These are phyloP conservation scores for Cenococcum geophilum DNA, from an alignment of 495 filamentous ascomycete species.

Conservation along the genomic window DNA sequence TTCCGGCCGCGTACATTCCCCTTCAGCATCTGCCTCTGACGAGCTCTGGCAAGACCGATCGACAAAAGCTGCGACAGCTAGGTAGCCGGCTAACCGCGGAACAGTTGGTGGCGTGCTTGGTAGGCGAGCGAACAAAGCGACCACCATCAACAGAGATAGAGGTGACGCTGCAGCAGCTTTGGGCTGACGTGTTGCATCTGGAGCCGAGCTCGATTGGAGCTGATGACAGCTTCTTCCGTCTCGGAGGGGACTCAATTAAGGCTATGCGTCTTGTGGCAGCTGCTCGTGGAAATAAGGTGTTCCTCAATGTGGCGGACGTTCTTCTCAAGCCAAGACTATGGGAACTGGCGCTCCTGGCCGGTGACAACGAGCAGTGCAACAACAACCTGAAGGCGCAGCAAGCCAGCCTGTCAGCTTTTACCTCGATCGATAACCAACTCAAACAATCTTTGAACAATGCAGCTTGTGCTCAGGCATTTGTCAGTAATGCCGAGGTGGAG, in stretches of 20 bases:
- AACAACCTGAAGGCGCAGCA: no score
- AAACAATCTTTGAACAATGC: no score
- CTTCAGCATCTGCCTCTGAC: slow-evolving; percentile 50
- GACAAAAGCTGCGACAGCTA: slow-evolving; percentile 45
- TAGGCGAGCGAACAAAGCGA: no score
- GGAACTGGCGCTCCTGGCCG: no score
- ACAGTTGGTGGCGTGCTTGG: slow-evolving; percentile 9
- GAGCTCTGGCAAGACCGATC: slow-evolving; percentile 57
- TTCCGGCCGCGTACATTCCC: slow-evolving; percentile 57
- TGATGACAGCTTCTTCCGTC: slow-evolving; percentile 31
- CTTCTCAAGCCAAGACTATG: slow-evolving; percentile 45
- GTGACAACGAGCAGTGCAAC: no score
- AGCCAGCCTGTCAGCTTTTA: no score
- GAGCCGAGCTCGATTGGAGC: slow-evolving; percentile 15
- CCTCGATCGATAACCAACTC: no score
- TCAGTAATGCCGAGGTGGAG: no score
- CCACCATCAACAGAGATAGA: slow-evolving; percentile 27
- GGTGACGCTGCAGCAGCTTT: slow-evolving; percentile 15
- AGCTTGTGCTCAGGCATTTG: no score
- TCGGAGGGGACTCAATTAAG: slow-evolving; percentile 32
- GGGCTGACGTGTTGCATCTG: slow-evolving; percentile 16
- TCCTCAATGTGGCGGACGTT: slow-evolving; percentile 45
- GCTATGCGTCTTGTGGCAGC: slow-evolving; percentile 33
- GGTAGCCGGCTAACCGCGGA: slow-evolving; percentile 8
- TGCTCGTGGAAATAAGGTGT: slow-evolving; percentile 16